Conservation (phyloP, 2,329 filamentous ascomycete genomes). For the Didymella pomorum region DNA sequence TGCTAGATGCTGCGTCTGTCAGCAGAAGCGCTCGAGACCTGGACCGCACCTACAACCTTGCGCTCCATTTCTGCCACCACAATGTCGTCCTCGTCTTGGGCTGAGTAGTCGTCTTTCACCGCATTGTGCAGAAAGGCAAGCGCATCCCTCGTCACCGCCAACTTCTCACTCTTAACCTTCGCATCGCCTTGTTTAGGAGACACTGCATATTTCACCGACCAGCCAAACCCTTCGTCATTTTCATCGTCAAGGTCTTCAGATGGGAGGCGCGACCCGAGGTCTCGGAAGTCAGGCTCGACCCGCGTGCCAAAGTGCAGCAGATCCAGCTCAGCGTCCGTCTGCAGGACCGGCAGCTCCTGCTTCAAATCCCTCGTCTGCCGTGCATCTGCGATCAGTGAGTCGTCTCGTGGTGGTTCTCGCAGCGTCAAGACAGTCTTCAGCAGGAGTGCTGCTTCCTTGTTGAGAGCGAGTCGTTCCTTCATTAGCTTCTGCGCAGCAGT, state of each 20-base stretch:
- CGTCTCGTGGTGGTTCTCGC: slow-evolving; percentile 5
- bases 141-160: slow-evolving; percentile 48
- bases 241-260: slow-evolving; percentile 50
- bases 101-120: slow-evolving; percentile 33
- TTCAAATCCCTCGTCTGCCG: slow-evolving; percentile 45
- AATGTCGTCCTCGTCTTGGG: slow-evolving; percentile 32
- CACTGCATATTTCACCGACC: slow-evolving; percentile 48
- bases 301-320: slow-evolving; percentile 49
- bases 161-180: slow-evolving; percentile 46
- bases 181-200: slow-evolving; percentile 38
- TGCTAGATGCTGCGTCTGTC: background rate
- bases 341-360: slow-evolving; percentile 57
- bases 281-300: slow-evolving; percentile 35
- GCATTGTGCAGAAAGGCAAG: slow-evolving; percentile 50
- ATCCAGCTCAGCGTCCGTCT: slow-evolving; percentile 57
- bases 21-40: background rate
- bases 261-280: slow-evolving; percentile 40
- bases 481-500: slow-evolving; percentile 23
- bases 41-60: slow-evolving; percentile 35
- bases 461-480: slow-evolving; percentile 41
- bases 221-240: slow-evolving; percentile 55
- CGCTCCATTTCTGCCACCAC: slow-evolving; percentile 24
- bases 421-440: slow-evolving; percentile 32
- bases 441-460: slow-evolving; percentile 39
- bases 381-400: slow-evolving; percentile 7